Evolutionary conservation across 345 rosid genomes (phyloP).

Genomic region (Pugionium dolabratum): DNA sequence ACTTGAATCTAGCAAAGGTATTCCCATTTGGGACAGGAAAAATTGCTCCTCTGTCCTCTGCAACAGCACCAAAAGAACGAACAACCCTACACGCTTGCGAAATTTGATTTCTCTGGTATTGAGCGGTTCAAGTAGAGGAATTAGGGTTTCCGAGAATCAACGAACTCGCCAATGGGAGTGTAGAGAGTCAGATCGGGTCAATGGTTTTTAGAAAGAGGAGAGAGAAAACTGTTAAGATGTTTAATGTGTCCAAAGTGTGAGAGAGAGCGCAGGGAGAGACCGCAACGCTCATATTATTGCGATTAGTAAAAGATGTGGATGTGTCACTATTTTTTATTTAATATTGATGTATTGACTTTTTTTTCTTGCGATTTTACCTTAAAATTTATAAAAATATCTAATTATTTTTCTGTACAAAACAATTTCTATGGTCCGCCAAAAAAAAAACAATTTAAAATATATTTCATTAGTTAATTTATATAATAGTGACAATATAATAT

Average conservation of each 20-base stretch:
- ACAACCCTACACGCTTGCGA: background rate
- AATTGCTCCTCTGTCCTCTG: constrained; percentile 32
- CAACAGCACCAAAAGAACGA: background rate
- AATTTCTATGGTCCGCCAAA: no score
- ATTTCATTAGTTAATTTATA: no score
- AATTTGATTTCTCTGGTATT: constrained; percentile 3
- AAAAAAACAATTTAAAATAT: no score
- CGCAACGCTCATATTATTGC: background rate
- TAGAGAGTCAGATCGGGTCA: constrained; percentile 47
- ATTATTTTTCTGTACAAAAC: no score
- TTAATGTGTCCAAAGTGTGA: background rate
- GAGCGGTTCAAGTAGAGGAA: constrained; percentile 20
- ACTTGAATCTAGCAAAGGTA: constrained; percentile 37
- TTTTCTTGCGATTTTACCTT: no score
- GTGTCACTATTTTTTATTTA: no score
- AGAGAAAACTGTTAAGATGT: constrained; percentile 13
- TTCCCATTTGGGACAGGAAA: constrained; percentile 40
- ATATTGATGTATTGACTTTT: no score
- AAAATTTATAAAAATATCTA: no score
- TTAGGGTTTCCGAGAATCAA: constrained; percentile 41
- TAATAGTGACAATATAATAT: no score
- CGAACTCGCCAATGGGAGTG: constrained; percentile 33
- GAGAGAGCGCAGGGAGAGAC: background rate
- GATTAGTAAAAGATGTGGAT: no score
- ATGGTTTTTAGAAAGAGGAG: constrained; percentile 30